Evolutionary conservation across 768 basidiomycete genomes (phyloP), one percentile per base, ranked within the genome.

Genomic region (Boletus edulis): DNA sequence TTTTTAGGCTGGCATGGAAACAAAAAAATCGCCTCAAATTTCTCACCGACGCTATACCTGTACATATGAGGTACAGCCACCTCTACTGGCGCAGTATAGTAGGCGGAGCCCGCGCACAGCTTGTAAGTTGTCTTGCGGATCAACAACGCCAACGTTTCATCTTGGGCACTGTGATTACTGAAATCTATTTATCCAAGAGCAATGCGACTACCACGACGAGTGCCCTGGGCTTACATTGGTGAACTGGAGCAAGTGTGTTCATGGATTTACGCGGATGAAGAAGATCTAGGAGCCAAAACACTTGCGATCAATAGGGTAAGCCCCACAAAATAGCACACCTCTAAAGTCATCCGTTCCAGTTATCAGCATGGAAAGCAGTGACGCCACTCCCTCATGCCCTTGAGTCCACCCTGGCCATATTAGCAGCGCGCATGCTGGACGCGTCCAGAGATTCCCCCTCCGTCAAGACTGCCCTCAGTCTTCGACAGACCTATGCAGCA

Each of bases 331-430:
- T 18, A 12, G 27, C 32, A 32, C 34, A 45, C 9, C 3, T 51
- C 32, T 39, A 15, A 46, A 64, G 12, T 62, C 52, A 63, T 54
- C 42, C 48, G 55, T 43, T 54, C 46, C 62, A 92, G 91, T 71
- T 93, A 53, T 82, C 89, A 35, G 89, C 90, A 15, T 94, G 91
- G 91, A 85, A 75, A 67, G 81, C 80, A n/a, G 78, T 82, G 42
- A 86, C 85, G 13, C 69, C 81, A 37, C 79, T 93, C n/a, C 91
- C 91, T 5, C 89, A 91, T 64, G 87, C 92, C 1, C 76, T 94
- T 27, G 90, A 92, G 47, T 86, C 88, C 4, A 76, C 84, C 8
- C 74, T 89, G 13, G 77, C 85, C 3, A 71, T 93, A 17, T 70
- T 94, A 20, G 75, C 76, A 18, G 83, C 78, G 3, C 76, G 81